Conservation (phyloP, 805 yeast species). For the Metschnikowia aberdeeniae region DNA sequence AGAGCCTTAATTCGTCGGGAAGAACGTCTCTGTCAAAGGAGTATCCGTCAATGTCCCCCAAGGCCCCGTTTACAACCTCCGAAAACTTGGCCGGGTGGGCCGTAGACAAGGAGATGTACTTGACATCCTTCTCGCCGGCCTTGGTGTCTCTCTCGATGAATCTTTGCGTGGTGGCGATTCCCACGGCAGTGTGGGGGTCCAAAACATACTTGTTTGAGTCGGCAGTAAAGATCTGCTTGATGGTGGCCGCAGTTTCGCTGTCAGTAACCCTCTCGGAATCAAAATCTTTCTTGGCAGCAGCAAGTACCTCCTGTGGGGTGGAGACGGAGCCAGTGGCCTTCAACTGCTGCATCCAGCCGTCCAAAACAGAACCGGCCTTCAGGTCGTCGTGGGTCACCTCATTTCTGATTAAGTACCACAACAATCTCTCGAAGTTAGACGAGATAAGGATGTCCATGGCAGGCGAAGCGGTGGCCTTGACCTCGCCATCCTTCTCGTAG, state of each 20-base stretch:
- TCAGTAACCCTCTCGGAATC: conserved; percentile 79
- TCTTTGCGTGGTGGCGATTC: conserved; percentile 73
- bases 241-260: conserved; percentile 73
- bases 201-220: conserved; percentile 67
- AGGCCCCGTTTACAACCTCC: conserved; percentile 86
- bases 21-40: conserved; percentile 84
- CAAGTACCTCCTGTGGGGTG: conserved; percentile 62
- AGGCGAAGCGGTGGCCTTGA: conserved; percentile 88
- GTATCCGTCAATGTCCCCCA: conserved; percentile 62
- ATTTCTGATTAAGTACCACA: conserved; percentile 89
- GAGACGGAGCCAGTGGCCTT: conserved; percentile 71
- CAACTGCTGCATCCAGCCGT: conserved; percentile 74
- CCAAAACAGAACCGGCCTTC: conserved; percentile 71
- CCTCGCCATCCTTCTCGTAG: conserved; percentile 73
- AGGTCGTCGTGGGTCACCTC: conserved; percentile 51
- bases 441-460: conserved; percentile 98
- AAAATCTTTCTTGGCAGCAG: conserved; percentile 64
- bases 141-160: conserved; percentile 48
- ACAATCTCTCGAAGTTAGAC: conserved; percentile 91
- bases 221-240: conserved; percentile 61
- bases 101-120: conserved; percentile 79
- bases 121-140: conserved; percentile 32
- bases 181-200: conserved; percentile 97
- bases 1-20: conserved; percentile 78
- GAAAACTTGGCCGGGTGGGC: conserved; percentile 99